Percentiles rank a stretch among this genome's conserved stretches.
phyloP scores from a whole-genome alignment of 495 filamentous ascomycete species.

The Pyrenula massariospora region DNA sequence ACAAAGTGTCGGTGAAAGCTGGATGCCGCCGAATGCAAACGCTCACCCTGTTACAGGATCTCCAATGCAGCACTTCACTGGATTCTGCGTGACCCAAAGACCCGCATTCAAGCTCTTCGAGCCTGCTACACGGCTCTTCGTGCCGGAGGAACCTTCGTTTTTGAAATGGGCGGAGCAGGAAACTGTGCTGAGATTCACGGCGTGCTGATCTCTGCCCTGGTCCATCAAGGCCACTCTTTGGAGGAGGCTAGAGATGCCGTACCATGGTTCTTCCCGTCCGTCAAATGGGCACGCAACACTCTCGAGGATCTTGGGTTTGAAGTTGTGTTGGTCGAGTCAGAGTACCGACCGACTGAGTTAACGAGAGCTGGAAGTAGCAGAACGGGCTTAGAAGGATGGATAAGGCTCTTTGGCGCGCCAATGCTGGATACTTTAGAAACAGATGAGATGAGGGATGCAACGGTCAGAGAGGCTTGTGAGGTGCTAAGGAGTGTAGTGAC shows the following conservation, averaged over 20 bases:
- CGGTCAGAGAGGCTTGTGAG: conserved; percentile 41
- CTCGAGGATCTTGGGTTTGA: conserved; percentile 46
- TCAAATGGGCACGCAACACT: conserved; percentile 35
- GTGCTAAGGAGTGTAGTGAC: conserved; percentile 41
- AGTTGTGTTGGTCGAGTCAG: conserved; percentile 48
- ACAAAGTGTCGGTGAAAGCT: conserved; percentile 35
- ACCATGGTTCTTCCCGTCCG: conserved; percentile 70
- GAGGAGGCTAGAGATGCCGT: conserved; percentile 30
- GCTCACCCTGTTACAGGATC: conserved; percentile 17
- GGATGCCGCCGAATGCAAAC: neutral
- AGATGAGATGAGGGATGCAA: conserved; percentile 37
- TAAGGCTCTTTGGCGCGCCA: conserved; percentile 49
- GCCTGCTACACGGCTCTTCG: conserved; percentile 36
- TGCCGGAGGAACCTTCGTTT: conserved; percentile 49
- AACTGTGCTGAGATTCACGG: conserved; percentile 56
- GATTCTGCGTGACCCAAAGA: conserved; percentile 43
- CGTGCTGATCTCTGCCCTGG: conserved; percentile 38
- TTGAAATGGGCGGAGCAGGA: conserved; percentile 65
- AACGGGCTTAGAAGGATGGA: conserved; percentile 61
- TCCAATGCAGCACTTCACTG: conserved; percentile 75
- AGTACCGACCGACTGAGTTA: conserved; percentile 52
- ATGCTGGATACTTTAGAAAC: conserved; percentile 40
- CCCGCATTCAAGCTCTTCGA: conserved; percentile 25
- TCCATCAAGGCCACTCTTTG: conserved; percentile 40
- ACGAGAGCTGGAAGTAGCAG: conserved; percentile 28